Base-by-base conservation (phyloP, 306 rosid genomes). In the Cucurbita pepo region DNA sequence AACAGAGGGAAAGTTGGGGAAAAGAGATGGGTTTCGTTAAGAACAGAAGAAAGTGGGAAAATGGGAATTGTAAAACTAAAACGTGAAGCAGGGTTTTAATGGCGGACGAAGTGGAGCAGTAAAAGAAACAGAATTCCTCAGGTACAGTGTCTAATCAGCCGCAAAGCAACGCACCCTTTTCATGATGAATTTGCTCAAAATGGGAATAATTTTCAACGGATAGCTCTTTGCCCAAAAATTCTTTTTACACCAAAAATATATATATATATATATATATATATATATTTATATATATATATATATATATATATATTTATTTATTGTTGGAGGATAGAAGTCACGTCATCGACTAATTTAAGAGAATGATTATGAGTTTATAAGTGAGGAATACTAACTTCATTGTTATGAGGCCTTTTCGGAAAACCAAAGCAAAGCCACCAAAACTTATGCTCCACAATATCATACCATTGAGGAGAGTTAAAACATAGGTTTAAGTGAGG, bases 41-140 rank as follows among this genome's bases (percentile, higher is more conserved):
- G 58, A 25, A 11, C 44, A 19, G n/a, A 65, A 41, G 30, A 10
- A 21, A 10, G 12, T 13, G 5, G 18, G 19, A 14, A 30, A 69
- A 30, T 22, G 43, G 73, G 72, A 45, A 36, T 45, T 22, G 56
- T 11, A 13, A 47, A 66, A 45, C 55, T 11, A 13, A 47, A 66
- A 45, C 55, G 55, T 66, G 72, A 66, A 69, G 57, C 57, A 69
- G 73, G 19, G 73, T 8, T 45, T 48, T 69, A 48, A 69, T 69
- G 73, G 73, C 15, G 13, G 22, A 13, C 12, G 48, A 22, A 67
- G 56, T 14, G 56, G 55, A 14, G 22, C 13, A 48, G 53, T 18
- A 10, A 47, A 64, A 43, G 16, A n/a, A 64, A 12, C 25, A 18
- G 21, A 62, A 37, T 38, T 40, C 30, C n/a, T 57, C 21, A 3